Evolutionary conservation across 805 yeast genomes (phyloP).

Genomic region (Saccharomycopsis sp.): DNA sequence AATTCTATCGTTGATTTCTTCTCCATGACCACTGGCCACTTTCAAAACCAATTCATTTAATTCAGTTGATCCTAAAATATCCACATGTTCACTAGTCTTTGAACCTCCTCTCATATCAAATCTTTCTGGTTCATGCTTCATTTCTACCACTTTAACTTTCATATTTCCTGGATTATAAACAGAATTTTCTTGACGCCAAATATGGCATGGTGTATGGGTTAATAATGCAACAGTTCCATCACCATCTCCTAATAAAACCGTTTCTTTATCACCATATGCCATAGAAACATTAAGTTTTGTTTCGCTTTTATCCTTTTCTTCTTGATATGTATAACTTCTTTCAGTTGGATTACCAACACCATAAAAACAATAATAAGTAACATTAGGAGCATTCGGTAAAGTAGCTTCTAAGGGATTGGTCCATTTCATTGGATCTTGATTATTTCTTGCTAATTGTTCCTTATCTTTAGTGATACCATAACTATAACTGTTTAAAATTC

Average conservation of each 20-base stretch:
- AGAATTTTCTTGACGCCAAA: slow-evolving; percentile 61
- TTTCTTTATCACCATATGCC: slow-evolving; percentile 46
- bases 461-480: slow-evolving; percentile 59
- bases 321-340: slow-evolving; percentile 78
- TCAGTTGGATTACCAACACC: slow-evolving; percentile 98
- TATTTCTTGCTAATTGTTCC: slow-evolving; percentile 52
- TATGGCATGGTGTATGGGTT: slow-evolving; percentile 85
- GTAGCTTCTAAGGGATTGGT: slow-evolving; percentile 89
- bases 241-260: slow-evolving; percentile 82
- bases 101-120: slow-evolving; percentile 97
- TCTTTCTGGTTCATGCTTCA: slow-evolving; percentile 85
- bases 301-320: slow-evolving; percentile 43
- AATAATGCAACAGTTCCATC: slow-evolving; percentile 90
- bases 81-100: slow-evolving; percentile 96
- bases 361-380: slow-evolving; percentile 82
- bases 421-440: slow-evolving; percentile 75
- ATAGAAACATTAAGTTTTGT: slow-evolving; percentile 60
- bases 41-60: slow-evolving; percentile 75
- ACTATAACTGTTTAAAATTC: slow-evolving; percentile 65
- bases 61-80: slow-evolving; percentile 87
- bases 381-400: slow-evolving; percentile 86
- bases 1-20: slow-evolving; percentile 47
- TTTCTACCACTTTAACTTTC: slow-evolving; percentile 74
- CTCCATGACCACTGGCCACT: slow-evolving; percentile 77
- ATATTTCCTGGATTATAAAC: slow-evolving; percentile 72